These are phyloP conservation scores for Lupinus albus DNA, from an alignment of 306 rosid genomes.

Conservation along the genomic window DNA sequence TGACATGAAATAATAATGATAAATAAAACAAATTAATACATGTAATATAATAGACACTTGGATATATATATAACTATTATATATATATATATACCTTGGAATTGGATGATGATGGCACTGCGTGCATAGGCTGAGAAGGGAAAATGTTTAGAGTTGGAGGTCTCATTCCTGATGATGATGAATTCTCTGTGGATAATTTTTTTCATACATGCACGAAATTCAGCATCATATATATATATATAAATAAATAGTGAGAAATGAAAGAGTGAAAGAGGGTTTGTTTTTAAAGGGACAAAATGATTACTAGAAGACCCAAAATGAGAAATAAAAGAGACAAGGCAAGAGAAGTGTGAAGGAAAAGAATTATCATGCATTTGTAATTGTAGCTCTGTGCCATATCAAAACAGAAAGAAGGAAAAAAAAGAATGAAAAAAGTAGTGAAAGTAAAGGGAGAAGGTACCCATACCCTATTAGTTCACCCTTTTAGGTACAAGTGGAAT, in stretches of 20 bases:
- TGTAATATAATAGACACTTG: constrained; percentile 1
- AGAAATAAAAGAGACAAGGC: constrained; percentile 31
- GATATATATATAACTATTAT: background rate
- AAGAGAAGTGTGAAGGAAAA: constrained; percentile 22
- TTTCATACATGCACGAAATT: constrained; percentile 43
- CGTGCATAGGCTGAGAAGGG: constrained; percentile 96
- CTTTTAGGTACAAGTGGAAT: constrained; percentile 45
- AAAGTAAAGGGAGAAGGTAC: constrained; percentile 29
- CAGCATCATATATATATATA: background rate
- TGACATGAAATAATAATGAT: constrained; percentile 25
- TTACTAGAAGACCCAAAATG: constrained; percentile 33
- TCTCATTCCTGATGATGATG: constrained; percentile 70
- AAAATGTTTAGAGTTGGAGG: constrained; percentile 95
- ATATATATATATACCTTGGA: constrained; percentile 72
- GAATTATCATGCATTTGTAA: constrained; percentile 46
- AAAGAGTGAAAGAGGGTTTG: constrained; percentile 6
- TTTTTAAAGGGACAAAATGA: constrained; percentile 39
- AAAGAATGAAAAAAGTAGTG: background rate
- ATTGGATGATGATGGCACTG: constrained; percentile 65
- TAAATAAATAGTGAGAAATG: background rate
- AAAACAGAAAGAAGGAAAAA: constrained; percentile 13
- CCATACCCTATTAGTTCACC: constrained; percentile 45
- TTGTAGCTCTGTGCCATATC: constrained; percentile 35
- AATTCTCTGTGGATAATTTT: constrained; percentile 50
- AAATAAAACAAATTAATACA: background rate